Percentiles rank a stretch among this genome's conserved stretches.
phyloP scores from a whole-genome alignment of 169 alveolate genomes.

The Plasmodium fragile region DNA sequence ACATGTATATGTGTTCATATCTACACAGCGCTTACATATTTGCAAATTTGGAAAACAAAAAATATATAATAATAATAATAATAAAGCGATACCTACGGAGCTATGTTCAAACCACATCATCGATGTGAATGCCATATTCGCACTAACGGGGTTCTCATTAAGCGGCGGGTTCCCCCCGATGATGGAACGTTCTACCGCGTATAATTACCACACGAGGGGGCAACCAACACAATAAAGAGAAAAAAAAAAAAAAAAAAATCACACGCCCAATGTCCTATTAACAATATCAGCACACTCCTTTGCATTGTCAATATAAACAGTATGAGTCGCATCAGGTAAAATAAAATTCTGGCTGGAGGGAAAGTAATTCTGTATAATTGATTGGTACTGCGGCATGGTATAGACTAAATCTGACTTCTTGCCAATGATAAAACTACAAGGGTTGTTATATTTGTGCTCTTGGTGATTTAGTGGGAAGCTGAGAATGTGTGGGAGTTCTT shows the following conservation, averaged over 20 bases:
- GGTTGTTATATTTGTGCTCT: conserved; percentile 37
- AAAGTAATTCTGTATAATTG: conserved; percentile 49
- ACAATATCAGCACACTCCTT: conserved; percentile 44
- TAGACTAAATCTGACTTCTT: conserved; percentile 47
- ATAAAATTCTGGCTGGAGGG: conserved; percentile 21
- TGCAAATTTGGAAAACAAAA: neutral
- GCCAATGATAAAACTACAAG: conserved; percentile 62
- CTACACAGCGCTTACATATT: neutral
- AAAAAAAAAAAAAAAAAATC: neutral
- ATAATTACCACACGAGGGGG: neutral
- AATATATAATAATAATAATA: neutral
- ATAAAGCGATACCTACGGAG: neutral
- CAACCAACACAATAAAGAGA: neutral
- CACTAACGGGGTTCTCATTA: neutral
- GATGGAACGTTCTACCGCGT: neutral
- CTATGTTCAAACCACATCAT: neutral
- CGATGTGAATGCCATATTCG: neutral
- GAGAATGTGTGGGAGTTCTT: conserved; percentile 24
- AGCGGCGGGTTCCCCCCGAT: neutral
- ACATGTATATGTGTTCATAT: neutral
- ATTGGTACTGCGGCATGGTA: conserved; percentile 33
- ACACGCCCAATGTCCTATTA: conserved; percentile 12
- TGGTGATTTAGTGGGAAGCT: conserved; percentile 31
- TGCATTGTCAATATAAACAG: conserved; percentile 54
- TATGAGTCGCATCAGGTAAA: conserved; percentile 60